phyloP scores from a whole-genome alignment of 75 land plant species.

The Cupressus sempervirens region DNA sequence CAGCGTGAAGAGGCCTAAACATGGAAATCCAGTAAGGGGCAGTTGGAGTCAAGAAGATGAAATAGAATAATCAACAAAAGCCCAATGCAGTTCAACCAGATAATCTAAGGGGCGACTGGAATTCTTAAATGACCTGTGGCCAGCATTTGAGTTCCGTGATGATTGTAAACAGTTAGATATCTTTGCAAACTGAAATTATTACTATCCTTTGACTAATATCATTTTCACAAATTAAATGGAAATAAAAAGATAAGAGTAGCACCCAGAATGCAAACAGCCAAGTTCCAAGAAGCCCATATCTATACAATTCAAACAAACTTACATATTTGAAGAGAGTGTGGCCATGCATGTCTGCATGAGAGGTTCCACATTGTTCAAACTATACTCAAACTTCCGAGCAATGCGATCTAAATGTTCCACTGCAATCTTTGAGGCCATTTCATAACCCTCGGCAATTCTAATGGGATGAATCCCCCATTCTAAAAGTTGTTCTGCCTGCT shows the following conservation, averaged over 20 bases:
- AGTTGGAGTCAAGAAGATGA: not conserved
- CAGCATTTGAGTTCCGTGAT: not conserved
- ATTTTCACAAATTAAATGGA: not conserved
- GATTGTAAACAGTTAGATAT: no score
- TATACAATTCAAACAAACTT: slow-evolving; percentile 14
- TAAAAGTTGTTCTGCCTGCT: slow-evolving; percentile 85
- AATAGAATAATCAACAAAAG: not conserved
- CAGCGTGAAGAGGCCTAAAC: not conserved
- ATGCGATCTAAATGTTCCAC: slow-evolving; percentile 75
- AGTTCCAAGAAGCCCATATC: not conserved
- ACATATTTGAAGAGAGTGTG: slow-evolving; percentile 96
- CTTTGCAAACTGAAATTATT: no score
- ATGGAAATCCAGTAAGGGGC: not conserved
- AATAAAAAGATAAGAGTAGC: not conserved
- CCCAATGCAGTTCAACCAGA: not conserved
- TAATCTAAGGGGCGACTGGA: not conserved
- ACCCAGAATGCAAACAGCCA: not conserved
- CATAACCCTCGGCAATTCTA: slow-evolving; percentile 95
- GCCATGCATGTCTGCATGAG: slow-evolving; percentile 99
- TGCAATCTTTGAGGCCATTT: slow-evolving; percentile 90
- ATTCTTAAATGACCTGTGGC: not conserved
- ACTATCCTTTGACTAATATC: not conserved
- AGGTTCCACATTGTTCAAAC: slow-evolving; percentile 53
- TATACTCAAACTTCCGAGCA: slow-evolving; percentile 75
- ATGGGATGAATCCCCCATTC: slow-evolving; percentile 99